Evolutionary conservation across 2,329 filamentous ascomycete species (phyloP), one percentile per base, ranked within the genome.

Genomic region (Clonostachys rhizophaga): DNA sequence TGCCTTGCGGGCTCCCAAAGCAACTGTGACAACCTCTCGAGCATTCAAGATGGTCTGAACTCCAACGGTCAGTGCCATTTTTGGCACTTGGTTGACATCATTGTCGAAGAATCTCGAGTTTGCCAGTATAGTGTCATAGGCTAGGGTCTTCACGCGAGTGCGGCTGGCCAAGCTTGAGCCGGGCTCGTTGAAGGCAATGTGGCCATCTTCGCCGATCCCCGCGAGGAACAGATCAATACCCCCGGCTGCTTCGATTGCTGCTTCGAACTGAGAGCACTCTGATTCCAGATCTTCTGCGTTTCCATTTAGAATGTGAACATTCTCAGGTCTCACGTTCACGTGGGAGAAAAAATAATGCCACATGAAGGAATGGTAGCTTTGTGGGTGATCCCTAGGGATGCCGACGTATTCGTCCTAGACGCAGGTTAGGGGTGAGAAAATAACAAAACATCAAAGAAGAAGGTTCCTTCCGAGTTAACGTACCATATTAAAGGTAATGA

Each of bases 361-460:
- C 89, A 95, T 94, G 74, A 94, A 95, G 54, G 84, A 88, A 71
- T 94, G 89, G 69, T 95, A 95, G 59, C 85, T 89, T 65, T 94
- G 84, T 12, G 88, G 84, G 63, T 95, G 88, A 57, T 91, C 87
- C 58, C 87, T 82, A 34, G 89, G 85, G 52, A 95, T 79, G 48
- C 86, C 87, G 54, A 94, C 87, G 60, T 95, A 95, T 70, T 95
- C 89, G 68, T 95, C 89, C 79, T 63, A 87, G 87, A 70, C 10
- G 14, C 4, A 4, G 35, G 42, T 17, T 24, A 8, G 10, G 36
- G 6, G 12, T 18, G 14, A 18, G 36, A 2, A n/a, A n/a, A 39
- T n/a, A 39, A 1, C 4, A 12, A 40, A 20, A 5, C 7, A 14
- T n/a, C 40, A n/a, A 45, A 17, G 10, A 24, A 18, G 34, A 7